phyloP scores from a whole-genome alignment of 345 rosid species.

The Linum lewisii region DNA sequence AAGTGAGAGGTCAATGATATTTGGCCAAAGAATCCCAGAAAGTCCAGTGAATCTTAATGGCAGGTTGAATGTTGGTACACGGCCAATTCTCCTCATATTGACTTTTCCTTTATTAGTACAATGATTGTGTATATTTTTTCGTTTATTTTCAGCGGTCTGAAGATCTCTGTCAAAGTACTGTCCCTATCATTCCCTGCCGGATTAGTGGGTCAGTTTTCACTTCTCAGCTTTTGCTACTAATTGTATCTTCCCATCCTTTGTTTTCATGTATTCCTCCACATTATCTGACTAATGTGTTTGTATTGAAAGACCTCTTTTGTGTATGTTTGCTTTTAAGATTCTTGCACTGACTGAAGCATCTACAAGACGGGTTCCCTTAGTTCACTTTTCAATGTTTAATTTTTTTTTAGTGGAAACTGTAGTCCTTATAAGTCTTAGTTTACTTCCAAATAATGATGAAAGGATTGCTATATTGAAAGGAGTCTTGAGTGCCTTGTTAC shows the following conservation, averaged over 20 bases:
- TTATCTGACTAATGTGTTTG: neutral
- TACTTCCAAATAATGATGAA: too few relatives aligned
- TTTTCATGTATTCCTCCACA: neutral
- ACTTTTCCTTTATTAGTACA: neutral
- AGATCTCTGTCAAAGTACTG: slow-evolving; percentile 83
- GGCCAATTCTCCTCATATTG: neutral
- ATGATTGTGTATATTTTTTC: neutral
- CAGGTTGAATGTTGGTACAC: slow-evolving; percentile 35
- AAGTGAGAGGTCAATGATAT: slow-evolving; percentile 79
- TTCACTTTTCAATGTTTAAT: too few relatives aligned
- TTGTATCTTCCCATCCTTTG: neutral
- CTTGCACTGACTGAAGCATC: neutral
- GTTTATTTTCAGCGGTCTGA: slow-evolving; percentile 58
- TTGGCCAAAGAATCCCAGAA: slow-evolving; percentile 90
- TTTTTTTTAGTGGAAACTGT: neutral
- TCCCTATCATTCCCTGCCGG: slow-evolving; percentile 89
- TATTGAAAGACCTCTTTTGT: too few relatives aligned
- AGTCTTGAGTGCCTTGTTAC: neutral
- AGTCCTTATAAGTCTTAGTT: neutral
- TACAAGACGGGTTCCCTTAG: neutral
- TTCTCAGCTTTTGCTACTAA: neutral
- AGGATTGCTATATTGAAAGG: neutral
- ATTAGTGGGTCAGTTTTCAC: slow-evolving; percentile 54
- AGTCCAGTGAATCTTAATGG: slow-evolving; percentile 50
- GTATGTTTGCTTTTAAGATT: neutral